Base-by-base conservation (phyloP, 2,329 filamentous ascomycete species). In the Graphiopsis chlorocephala region DNA sequence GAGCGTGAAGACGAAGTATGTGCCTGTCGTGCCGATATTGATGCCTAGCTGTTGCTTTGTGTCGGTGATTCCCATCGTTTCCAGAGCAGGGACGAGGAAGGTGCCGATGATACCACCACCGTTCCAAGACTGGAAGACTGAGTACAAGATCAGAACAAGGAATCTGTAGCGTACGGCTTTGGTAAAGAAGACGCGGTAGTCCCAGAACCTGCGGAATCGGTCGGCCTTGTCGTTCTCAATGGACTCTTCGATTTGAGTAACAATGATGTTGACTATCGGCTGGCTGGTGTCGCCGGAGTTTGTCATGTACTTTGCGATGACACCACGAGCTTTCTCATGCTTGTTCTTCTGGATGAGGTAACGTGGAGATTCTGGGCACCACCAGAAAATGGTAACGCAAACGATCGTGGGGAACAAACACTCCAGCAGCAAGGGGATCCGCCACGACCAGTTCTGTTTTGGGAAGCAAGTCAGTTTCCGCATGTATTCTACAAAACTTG, bases 161-260 rank as follows among this genome's bases (percentile, higher is more conserved):
- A 82, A 72, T 26, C 81, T 76, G 67, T 78, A 83, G 45, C 78
- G 72, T 14, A 79, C 80, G 1, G 75, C 68, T 68, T 76, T 79
- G 15, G 78, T 81, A 70, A 82, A 78, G 69, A 83, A 83, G 45
- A 80, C 78, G 7, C 79, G 76, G 68, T 78, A 83, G 65, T 83
- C 80, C 77, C 80, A 83, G 60, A 77, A 77, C 10, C 75, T 73
- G 33, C 72, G 72, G 67, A 77, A 76, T 0, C 78, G 76, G 8
- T 62, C 28, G 15, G 59, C 50, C 31, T 65, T 65, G 14, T 65
- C 64, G 35, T 75, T 76, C 60, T 81, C 79, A 3, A 81, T 67
- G 0, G 79, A 81, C 57, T 80, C 78, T 58, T 81, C 80, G 56
- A 82, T 82, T 66, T 81, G 80, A 5, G 71, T 71, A 11, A 79